Evolutionary conservation across 2,329 filamentous ascomycete species (phyloP), one percentile per base, ranked within the genome.

Genomic region (Ophiostoma piceae): DNA sequence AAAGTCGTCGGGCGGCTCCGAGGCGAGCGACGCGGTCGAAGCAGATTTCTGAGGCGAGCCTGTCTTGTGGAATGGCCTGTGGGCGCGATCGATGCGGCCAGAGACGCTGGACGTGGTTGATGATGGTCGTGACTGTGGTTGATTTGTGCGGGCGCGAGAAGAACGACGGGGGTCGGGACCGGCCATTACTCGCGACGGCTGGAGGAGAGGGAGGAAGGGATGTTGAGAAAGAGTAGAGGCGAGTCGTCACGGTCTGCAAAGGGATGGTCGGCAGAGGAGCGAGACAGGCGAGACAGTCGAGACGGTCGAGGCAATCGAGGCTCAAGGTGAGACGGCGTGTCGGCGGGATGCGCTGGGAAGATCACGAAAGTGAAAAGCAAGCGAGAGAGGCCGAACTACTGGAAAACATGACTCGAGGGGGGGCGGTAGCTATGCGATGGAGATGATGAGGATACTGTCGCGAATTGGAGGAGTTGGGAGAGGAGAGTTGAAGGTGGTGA

Each of bases 61-160:
- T 71, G 88, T 85, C 79, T 94, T 94, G 76, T 88, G 85, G 77
- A 89, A 86, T 68, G 88, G 87, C 79, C 91, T 86, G 67, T 90
- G 90, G 77, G 83, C 87, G 79, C 92, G 88, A 75, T 96, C 92
- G 72, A 84, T 85, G 76, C 92, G 91, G 75, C 85, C 86, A 72
- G 92, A 94, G 60, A 72, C 89, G 76, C 90, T 90, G 71, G 89
- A 94, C 60, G 92, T 88, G 67, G 90, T 88, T 73, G 91, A 92
- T 73, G 91, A 92, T 76, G 92, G 89, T 75, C 92, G 89, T 76
- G 90, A 88, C 80, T 88, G 87, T 76, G 89, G 86, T 83, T 94
- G 91, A 75, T 88, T 88, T 78, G 86, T 87, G 81, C 92, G 91
- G 83, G 92, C 92, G 85, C 94, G 90, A 80, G 94, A 95, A 77